phyloP scores from a whole-genome alignment of 495 filamentous ascomycete genomes.

The Penicillium soppii region DNA sequence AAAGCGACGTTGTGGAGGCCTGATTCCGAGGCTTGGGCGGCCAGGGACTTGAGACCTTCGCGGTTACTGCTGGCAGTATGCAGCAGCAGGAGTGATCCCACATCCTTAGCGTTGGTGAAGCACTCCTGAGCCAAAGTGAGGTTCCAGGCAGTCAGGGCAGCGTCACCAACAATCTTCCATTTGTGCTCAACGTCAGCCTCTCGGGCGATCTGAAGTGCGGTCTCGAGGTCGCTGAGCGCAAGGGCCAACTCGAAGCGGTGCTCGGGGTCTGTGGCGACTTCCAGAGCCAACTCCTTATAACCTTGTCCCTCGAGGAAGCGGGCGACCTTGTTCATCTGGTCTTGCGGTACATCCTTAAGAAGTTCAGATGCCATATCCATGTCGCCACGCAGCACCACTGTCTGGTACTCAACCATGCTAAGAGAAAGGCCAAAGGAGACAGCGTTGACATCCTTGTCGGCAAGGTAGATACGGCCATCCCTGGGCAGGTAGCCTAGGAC shows the following conservation, averaged over 20 bases:
- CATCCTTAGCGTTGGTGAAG: conserved; percentile 83
- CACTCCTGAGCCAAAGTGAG: conserved; percentile 86
- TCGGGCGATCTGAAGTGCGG: conserved; percentile 80
- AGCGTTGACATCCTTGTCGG: conserved; percentile 91
- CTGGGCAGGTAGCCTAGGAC: conserved; percentile 92
- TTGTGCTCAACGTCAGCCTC: conserved; percentile 88
- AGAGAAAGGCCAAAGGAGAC: conserved; percentile 90
- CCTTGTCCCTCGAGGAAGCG: conserved; percentile 97
- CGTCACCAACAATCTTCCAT: conserved; percentile 95
- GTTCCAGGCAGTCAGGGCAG: conserved; percentile 84
- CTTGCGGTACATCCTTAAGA: conserved; percentile 75
- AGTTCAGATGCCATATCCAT: conserved; percentile 88
- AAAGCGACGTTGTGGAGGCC: conserved; percentile 91
- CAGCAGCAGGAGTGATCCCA: conserved; percentile 84
- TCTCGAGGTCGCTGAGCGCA: conserved; percentile 74
- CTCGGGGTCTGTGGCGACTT: conserved; percentile 94
- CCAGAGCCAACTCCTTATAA: conserved; percentile 90
- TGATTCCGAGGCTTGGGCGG: conserved; percentile 67
- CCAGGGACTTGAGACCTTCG: conserved; percentile 69
- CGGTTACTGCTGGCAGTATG: conserved; percentile 78
- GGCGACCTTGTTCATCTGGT: conserved; percentile 96
- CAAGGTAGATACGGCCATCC: conserved; percentile 88
- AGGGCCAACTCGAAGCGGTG: conserved; percentile 96
- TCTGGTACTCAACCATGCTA: conserved; percentile 96
- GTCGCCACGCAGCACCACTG: conserved; percentile 90